phyloP scores from a whole-genome alignment of 805 yeast species.

The Lipomyces spencermartinsiae region DNA sequence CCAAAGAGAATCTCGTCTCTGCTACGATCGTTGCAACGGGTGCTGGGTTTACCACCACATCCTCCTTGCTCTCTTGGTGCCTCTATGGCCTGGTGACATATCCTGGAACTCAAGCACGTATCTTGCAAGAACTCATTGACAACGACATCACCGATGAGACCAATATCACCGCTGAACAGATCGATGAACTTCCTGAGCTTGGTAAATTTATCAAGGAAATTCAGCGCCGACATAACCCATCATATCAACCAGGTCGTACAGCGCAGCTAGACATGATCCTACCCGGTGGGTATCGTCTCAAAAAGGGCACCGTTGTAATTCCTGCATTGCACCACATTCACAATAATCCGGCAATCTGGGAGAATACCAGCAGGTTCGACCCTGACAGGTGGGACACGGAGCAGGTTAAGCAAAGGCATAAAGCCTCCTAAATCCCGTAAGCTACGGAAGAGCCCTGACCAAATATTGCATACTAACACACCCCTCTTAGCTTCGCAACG shows the following conservation, averaged over 20 bases:
- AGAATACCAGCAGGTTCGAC: neutral
- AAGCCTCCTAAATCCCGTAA: too few species aligned
- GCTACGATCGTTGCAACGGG: neutral
- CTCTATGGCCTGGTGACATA: neutral
- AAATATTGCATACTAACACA: too few species aligned
- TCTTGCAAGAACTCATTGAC: neutral
- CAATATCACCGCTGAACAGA: neutral
- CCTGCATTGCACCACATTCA: neutral
- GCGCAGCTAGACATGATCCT: neutral
- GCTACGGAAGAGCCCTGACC: too few species aligned
- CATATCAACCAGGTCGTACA: neutral
- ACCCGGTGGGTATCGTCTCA: neutral
- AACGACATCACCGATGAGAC: neutral
- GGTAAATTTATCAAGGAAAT: neutral
- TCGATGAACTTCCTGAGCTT: neutral
- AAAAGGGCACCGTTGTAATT: neutral
- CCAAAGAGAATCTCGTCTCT: neutral
- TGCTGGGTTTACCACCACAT: neutral
- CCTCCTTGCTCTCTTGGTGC: neutral
- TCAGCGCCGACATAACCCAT: slow-evolving; percentile 1
- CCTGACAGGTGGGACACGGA: neutral
- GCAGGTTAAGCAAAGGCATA: too few species aligned
- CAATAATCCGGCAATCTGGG: neutral
- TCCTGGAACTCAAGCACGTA: neutral
- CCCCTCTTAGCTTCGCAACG: neutral